phyloP scores from a whole-genome alignment of 176 grass and related monocot genomes.

The Neostapfia colusana region DNA sequence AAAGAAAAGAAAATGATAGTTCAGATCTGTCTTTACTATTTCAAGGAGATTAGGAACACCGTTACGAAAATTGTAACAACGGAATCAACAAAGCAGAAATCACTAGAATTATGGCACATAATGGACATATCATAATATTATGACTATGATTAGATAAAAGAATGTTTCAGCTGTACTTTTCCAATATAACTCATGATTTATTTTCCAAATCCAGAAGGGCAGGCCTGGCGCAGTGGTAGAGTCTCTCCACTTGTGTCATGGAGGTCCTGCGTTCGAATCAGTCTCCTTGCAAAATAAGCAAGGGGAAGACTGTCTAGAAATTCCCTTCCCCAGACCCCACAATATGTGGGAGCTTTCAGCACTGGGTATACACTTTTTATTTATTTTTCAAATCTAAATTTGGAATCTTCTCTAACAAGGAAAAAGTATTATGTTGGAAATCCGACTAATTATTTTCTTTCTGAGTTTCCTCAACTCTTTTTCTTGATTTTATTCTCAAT shows the following conservation, averaged over 20 bases:
- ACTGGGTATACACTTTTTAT: no score
- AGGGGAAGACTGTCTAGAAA: no score
- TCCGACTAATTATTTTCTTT: no score
- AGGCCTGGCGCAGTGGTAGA: no score
- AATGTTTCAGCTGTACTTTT: neutral
- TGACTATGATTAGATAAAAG: neutral
- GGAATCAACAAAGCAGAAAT: neutral
- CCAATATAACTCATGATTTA: neutral
- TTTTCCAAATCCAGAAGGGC: neutral
- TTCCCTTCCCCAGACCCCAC: no score
- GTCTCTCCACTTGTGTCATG: no score
- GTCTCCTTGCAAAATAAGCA: no score
- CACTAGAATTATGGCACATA: neutral
- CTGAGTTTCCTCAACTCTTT: no score
- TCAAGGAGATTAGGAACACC: neutral
- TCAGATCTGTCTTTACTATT: neutral
- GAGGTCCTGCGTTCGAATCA: no score
- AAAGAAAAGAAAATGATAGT: conserved; percentile 4
- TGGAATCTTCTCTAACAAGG: neutral
- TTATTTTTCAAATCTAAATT: no score
- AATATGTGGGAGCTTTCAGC: no score
- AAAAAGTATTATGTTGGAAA: conserved; percentile 2
- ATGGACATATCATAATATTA: neutral
- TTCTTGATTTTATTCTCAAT: no score
- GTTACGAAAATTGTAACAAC: neutral